Evolutionary conservation across 805 yeast species (phyloP).

Genomic region (Wickerhamiella azymoides): DNA sequence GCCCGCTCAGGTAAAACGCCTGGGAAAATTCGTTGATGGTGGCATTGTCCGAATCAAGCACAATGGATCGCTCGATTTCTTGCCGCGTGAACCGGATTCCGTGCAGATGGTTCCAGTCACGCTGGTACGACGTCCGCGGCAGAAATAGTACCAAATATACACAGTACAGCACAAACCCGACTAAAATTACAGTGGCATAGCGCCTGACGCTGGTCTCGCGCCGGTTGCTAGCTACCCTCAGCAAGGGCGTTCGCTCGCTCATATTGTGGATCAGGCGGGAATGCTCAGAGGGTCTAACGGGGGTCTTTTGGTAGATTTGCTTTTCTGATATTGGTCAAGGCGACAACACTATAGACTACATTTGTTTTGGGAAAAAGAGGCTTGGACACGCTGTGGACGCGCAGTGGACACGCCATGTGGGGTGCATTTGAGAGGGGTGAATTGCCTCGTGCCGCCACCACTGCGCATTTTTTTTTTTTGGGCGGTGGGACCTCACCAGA

Average conservation of each 20-base stretch:
- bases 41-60: slow-evolving; percentile 8
- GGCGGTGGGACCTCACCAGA: too few species aligned
- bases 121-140: slow-evolving; percentile 19
- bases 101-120: slow-evolving; percentile 21
- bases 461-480: too few species aligned
- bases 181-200: slow-evolving; percentile 21
- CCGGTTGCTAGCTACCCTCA: slow-evolving; percentile 2
- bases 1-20: slow-evolving; percentile 20
- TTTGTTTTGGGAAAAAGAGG: too few species aligned
- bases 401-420: too few species aligned
- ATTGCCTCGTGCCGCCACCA: too few species aligned
- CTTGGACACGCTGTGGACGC: too few species aligned
- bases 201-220: slow-evolving; percentile 1
- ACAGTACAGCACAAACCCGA: slow-evolving; percentile 14
- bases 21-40: slow-evolving; percentile 11
- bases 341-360: too few species aligned
- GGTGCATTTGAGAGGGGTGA: too few species aligned
- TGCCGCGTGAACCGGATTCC: slow-evolving; percentile 10
- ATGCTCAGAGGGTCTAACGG: too few species aligned
- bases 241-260: slow-evolving; percentile 9
- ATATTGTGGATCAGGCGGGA: background rate
- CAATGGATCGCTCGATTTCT: slow-evolving; percentile 12
- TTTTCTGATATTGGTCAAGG: too few species aligned
- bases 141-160: slow-evolving; percentile 19
- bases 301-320: too few species aligned